Evolutionary conservation across 2,329 filamentous ascomycete species (phyloP).

Genomic region (Monilinia laxa): DNA sequence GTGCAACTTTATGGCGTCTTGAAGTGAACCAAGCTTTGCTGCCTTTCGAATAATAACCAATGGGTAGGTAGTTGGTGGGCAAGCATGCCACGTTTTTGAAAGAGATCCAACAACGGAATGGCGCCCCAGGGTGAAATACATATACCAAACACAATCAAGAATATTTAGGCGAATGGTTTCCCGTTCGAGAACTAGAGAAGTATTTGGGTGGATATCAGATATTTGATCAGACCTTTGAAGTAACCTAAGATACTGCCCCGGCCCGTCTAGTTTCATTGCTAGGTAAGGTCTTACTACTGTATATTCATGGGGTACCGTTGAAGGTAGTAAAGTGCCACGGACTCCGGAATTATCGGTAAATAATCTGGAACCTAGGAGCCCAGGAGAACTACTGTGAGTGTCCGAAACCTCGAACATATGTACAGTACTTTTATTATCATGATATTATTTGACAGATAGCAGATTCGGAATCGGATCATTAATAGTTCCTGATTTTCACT

Average conservation of each 20-base stretch:
- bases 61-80: conserved; percentile 15
- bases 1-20: conserved; percentile 5
- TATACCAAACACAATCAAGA: conserved; percentile 18
- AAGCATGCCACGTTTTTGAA: conserved; percentile 23
- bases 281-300: background rate
- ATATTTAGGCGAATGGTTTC: conserved; percentile 14
- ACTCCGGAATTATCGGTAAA: background rate
- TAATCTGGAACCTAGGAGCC: conserved; percentile 10
- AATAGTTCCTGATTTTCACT: conserved; percentile 10
- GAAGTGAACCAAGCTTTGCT: conserved; percentile 4
- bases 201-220: background rate
- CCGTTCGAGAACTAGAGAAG: background rate
- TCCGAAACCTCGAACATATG: conserved; percentile 5
- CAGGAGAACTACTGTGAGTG: conserved; percentile 9
- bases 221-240: conserved; percentile 11
- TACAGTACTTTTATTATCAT: background rate
- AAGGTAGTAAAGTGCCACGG: background rate
- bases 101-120: conserved; percentile 19
- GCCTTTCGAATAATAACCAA: conserved; percentile 10
- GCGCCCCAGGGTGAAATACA: background rate
- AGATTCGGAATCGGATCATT: conserved; percentile 11
- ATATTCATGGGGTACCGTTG: conserved; percentile 7
- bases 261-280: background rate
- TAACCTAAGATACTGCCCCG: background rate
- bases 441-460: background rate